Conservation (phyloP, 2,329 filamentous ascomycete genomes). For the Fusarium nurragi region DNA sequence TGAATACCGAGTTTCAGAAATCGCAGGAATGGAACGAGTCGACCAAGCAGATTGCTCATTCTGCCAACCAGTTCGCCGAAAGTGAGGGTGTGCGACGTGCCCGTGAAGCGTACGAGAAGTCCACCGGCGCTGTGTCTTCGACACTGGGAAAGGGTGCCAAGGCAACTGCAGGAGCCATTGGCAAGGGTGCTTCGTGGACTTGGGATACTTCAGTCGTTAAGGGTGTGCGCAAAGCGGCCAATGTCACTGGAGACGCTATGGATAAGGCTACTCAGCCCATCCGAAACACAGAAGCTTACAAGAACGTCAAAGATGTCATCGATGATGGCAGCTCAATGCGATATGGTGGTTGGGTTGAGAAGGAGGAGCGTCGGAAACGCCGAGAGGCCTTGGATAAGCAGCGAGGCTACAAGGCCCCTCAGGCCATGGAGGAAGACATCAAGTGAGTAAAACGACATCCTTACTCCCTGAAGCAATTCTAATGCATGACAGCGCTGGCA, state of each 20-base stretch:
- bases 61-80: conserved; percentile 90
- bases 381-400: conserved; percentile 78
- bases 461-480: conserved; percentile 31
- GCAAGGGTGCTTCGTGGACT: conserved; percentile 92
- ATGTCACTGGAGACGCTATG: conserved; percentile 83
- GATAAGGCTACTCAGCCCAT: conserved; percentile 97
- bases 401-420: conserved; percentile 54
- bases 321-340: conserved; percentile 96
- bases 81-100: conserved; percentile 90
- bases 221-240: conserved; percentile 86
- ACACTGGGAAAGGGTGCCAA: conserved; percentile 84
- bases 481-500: conserved; percentile 76
- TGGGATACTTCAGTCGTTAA: conserved; percentile 97
- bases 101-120: conserved; percentile 85
- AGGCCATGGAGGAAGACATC: conserved; percentile 82
- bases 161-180: conserved; percentile 84
- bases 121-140: conserved; percentile 82
- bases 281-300: conserved; percentile 92
- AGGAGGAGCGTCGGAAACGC: conserved; percentile 87
- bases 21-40: conserved; percentile 99
- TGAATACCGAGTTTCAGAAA: conserved; percentile 91
- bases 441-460: conserved; percentile 72
- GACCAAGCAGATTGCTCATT: conserved; percentile 90
- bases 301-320: conserved; percentile 93
- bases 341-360: conserved; percentile 96